Base-by-base conservation (phyloP, 257 asterid genomes). In the Ligustrum vulgare region DNA sequence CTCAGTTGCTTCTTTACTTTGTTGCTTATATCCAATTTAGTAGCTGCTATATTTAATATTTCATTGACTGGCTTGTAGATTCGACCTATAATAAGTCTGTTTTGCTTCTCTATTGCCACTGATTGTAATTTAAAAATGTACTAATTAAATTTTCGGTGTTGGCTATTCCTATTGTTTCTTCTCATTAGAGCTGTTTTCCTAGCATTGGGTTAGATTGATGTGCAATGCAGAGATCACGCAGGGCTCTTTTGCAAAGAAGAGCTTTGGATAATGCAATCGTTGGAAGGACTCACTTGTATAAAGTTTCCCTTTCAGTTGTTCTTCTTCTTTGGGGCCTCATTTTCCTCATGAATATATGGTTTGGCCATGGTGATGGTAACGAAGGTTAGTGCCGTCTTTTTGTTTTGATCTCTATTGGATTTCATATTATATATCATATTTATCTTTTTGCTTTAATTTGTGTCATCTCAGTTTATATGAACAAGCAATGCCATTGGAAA, bases 161-260 rank as follows among this genome's bases (percentile, higher is more conserved):
- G 85, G 78, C 34, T 41, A 39, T 71, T 75, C 20, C 43, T 56
- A 49, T 68, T 58, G 23, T 73, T 77, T 75, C 12, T 1, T 39
- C 41, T 37, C n/a, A 73, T 13, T 31, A 13, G 65, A 78, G 78
- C 64, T 54, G 67, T 77, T 85, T n/a, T 35, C 56, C 73, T 77
- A 80, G 76, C 66, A 68, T 81, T 77, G 81, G 86, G 77, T 73
- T 77, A 78, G 81, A 75, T 88, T 87, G 86, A 94, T 92, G 96
- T 82, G 85, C 89, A 75, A 95, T 95, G 99, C 99, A 93, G 90
- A 90, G 90, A 82, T 91, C 97, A 83, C 92, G 93, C 47, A 90
- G 86, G 86, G 97, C 97, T 93, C 96, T 93, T 93, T 93, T 89
- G 77, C 91, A 88, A 84, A 87, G 94, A 87, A 90, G 96, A 85